phyloP scores from a whole-genome alignment of 495 filamentous ascomycete genomes.

The Daldinia childiae region DNA sequence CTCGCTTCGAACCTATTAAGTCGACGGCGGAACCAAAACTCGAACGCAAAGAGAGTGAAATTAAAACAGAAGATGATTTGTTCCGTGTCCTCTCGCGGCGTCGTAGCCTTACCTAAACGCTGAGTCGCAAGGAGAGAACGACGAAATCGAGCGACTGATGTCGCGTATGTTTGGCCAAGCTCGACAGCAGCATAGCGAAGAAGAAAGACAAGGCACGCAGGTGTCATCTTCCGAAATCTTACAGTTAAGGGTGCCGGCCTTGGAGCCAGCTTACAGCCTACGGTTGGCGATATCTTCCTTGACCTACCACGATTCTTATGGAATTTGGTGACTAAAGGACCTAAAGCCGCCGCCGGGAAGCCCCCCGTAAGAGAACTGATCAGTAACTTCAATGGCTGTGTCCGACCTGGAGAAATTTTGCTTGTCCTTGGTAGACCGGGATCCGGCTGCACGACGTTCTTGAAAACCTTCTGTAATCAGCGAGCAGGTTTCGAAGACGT shows the following conservation, averaged over 20 bases:
- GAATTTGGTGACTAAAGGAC: slow-evolving; percentile 52
- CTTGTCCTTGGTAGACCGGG: slow-evolving; percentile 78
- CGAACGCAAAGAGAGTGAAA: slow-evolving; percentile 10
- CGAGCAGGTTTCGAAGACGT: slow-evolving; percentile 70
- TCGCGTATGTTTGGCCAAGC: slow-evolving; percentile 62
- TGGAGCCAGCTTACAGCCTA: slow-evolving; percentile 71
- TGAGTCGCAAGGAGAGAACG: slow-evolving; percentile 42
- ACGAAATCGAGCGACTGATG: slow-evolving; percentile 56
- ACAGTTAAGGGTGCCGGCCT: slow-evolving; percentile 75
- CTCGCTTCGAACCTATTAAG: slow-evolving; percentile 37
- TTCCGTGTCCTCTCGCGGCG: slow-evolving; percentile 61
- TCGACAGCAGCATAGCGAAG: slow-evolving; percentile 69
- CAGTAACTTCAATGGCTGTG: slow-evolving; percentile 63
- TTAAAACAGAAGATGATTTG: slow-evolving; percentile 60
- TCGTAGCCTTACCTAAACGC: slow-evolving; percentile 50
- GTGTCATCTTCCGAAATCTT: slow-evolving; percentile 68
- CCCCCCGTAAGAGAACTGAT: slow-evolving; percentile 66
- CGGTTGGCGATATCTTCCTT: slow-evolving; percentile 70
- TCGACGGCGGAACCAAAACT: slow-evolving; percentile 13
- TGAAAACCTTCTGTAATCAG: slow-evolving; percentile 75
- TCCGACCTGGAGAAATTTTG: slow-evolving; percentile 61
- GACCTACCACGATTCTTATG: slow-evolving; percentile 63
- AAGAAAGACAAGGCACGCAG: slow-evolving; percentile 70
- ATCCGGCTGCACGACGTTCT: slow-evolving; percentile 75
- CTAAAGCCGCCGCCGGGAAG: slow-evolving; percentile 52